Base-by-base conservation (phyloP, 2,329 filamentous ascomycete genomes). In the Aspergillus pseudonomiae region DNA sequence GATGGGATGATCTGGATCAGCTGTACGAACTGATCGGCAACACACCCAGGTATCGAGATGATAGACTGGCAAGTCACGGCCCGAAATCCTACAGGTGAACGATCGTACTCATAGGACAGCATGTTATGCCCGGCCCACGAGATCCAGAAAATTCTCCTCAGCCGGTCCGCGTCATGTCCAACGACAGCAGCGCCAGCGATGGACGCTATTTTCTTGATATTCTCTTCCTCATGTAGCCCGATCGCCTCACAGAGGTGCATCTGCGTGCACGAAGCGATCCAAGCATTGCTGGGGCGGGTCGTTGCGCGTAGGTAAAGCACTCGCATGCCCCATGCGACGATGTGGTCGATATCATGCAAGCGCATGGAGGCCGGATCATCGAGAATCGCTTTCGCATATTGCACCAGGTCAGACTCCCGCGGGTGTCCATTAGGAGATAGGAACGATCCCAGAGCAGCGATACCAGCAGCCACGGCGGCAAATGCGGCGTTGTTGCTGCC, bases 91-190 rank as follows among this genome's bases (percentile, higher is more conserved):
- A 75, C 74, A 57, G 73, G n/a, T 11, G 73, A 74, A 36, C 66
- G 68, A 66, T 76, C 73, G 32, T 70, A 70, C 65, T 76, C 74
- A 63, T 75, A 76, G 5, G 71, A 76, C 6, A 76, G 62, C 69
- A 76, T 74, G 12, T 60, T 59, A 63, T 76, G 74, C 9, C 66
- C 74, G 5, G 74, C 72, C 74, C 74, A 76, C 2, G 70, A 68
- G 60, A 75, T 65, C 74, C 73, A 76, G 53, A 76, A 76, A n/a
- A 76, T 75, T 21, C 74, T 56, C 55, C 72, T 68, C 57, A 75
- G 64, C 3, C 73, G 71, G 56, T 76, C 74, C 2, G 66, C 68
- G 67, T 75, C 73, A 67, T 75, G 65, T 24, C 74, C 74, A 57
- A 66, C 19, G 4, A 21, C 52, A 32, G 62, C 67, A n/a, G 70